A percentile compares a stretch with the other conserved stretches of the same genome.
phyloP scores from a whole-genome alignment of 306 rosid species.

The Inga leiocalycina region DNA sequence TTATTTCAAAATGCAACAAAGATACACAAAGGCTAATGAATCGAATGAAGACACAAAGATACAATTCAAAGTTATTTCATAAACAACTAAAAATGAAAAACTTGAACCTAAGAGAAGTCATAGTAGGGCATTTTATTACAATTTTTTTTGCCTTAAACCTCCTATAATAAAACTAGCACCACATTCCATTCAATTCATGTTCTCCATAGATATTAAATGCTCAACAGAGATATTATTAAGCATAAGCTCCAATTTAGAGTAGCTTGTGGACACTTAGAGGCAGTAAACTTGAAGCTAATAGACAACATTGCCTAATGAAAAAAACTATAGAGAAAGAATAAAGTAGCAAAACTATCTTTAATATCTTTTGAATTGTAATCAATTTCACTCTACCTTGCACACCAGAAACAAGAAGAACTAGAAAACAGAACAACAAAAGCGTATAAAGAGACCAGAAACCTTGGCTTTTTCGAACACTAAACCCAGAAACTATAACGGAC shows the following conservation, averaged over 20 bases:
- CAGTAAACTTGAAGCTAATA: background rate
- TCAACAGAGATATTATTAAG: background rate
- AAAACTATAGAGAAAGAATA: background rate
- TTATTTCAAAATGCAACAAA: no score
- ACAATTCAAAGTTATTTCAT: background rate
- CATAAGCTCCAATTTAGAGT: background rate
- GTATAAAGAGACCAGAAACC: no score
- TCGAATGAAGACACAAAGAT: no score
- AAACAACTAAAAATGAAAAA: background rate
- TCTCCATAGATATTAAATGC: background rate
- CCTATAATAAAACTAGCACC: background rate
- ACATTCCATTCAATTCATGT: background rate
- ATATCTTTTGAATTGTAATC: no score
- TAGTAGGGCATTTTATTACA: background rate
- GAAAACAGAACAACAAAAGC: no score
- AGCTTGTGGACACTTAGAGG: background rate
- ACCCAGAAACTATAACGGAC: no score
- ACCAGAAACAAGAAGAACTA: no score
- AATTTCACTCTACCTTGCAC: constrained; percentile 30
- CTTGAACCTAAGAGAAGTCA: background rate
- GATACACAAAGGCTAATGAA: no score
- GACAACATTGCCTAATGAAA: background rate
- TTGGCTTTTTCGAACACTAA: no score
- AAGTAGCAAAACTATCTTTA: constrained; percentile 9
- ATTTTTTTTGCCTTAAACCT: background rate